Base-by-base conservation (phyloP, 441 rosid genomes). In the Corymbia calophylla region DNA sequence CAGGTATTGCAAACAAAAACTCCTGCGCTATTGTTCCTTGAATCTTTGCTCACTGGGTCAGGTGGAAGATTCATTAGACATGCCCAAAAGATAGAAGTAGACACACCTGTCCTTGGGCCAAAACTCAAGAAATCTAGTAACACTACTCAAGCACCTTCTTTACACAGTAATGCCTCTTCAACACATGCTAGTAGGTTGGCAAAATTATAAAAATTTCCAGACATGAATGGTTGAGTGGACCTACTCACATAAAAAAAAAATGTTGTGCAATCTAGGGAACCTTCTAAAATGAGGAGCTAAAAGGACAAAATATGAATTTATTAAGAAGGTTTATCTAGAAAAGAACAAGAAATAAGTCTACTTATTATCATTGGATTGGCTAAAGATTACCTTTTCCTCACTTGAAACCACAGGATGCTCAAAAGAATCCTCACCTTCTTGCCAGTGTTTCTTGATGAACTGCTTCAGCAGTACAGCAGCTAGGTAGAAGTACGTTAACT, bases 391-490 rank as follows among this genome's bases (percentile, higher is more conserved):
- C 99, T 96, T 97, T 92, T 96, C 98, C 80, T 95, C 96, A 89
- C 31, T 91, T 89, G 99, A 90, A 77, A 96, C 98, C 89, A 88
- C 92, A 90, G 98, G 99, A 90, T 94, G 93, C 92, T 98, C 97
- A 91, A 98, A 97, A 85, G 90, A 93, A 32, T 96, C 98, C 55
- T 97, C 99, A 35, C 94, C 96, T 91, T 96, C 99, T 90, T 94
- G 96, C 99, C 99, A 98, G 90, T 97, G 99, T 90, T 95, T 97
- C 90, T 94, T 96, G 89, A 97, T 94, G 91, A 95, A 98, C 91
- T 96, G 99, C 95, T 97, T 98, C 89, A 98, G 91, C 92, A 98
- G 93, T 23, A 97, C 96, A 44, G 98, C 99, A 91, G 99, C 99
- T 93, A 97, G 93, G 99, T 97, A 91, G 90, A 88, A 87, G 86